Conservation (phyloP, 176 grass and related monocot genomes). For the Triticum aestivum region IWGSC_CS_RefSeq_v2.1 NC_057809.1:542589385-542589884, state of each 20-base stretch:
- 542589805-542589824: not conserved
- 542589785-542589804: not conserved
- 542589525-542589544: not conserved
- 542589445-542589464: too few species aligned
- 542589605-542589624: too few species aligned
- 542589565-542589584: not conserved
- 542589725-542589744: not conserved
- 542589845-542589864: not conserved
- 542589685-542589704: too few species aligned
- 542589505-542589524: not conserved
- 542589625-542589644: too few species aligned
- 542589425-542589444: too few species aligned
- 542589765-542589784: not conserved
- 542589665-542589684: not conserved
- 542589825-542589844: not conserved
- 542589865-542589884: slow-evolving; percentile 4
- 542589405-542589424: too few species aligned
- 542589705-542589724: too few species aligned
- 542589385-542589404: too few species aligned
- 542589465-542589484: too few species aligned
- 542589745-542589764: not conserved
- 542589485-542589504: not conserved
- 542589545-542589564: not conserved
- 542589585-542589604: not conserved
- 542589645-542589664: too few species aligned